phyloP scores from a whole-genome alignment of 1,284 basidiomycete genomes.

The Cryptococcus sp. region DNA sequence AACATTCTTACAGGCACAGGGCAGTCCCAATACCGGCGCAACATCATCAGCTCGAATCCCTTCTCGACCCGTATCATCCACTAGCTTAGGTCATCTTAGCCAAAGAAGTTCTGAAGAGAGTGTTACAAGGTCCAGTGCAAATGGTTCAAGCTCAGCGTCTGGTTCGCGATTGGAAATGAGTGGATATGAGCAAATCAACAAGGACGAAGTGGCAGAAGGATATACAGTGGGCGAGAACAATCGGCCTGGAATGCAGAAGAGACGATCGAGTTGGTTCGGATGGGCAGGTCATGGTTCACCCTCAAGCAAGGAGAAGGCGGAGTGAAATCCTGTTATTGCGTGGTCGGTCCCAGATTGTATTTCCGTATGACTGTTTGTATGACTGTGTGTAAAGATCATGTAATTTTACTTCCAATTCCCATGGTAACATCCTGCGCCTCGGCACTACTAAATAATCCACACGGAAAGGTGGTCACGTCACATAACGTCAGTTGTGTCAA shows the following conservation, averaged over 20 bases:
- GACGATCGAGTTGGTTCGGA: constrained; percentile 37
- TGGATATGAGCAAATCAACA: constrained; percentile 18
- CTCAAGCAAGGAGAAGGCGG: constrained; percentile 8
- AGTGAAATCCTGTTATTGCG: background rate
- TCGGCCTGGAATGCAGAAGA: constrained; percentile 19
- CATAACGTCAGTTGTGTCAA: background rate
- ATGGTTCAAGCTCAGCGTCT: background rate
- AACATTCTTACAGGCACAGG: constrained; percentile 11
- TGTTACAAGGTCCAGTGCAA: constrained; percentile 4
- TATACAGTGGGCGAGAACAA: background rate
- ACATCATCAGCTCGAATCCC: background rate
- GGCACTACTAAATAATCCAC: no score
- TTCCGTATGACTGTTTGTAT: no score
- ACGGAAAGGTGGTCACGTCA: no score
- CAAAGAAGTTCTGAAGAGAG: constrained; percentile 7
- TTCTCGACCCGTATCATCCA: background rate
- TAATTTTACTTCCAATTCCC: no score
- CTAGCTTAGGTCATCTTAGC: background rate
- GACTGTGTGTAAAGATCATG: no score
- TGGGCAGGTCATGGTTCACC: constrained; percentile 15
- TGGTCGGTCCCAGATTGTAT: no score
- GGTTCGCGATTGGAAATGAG: constrained; percentile 8
- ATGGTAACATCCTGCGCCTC: no score
- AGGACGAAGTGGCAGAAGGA: constrained; percentile 26
- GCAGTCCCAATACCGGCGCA: background rate